Conservation (phyloP, 2,329 filamentous ascomycete genomes). For the Ascochyta viciae-villosae region DNA sequence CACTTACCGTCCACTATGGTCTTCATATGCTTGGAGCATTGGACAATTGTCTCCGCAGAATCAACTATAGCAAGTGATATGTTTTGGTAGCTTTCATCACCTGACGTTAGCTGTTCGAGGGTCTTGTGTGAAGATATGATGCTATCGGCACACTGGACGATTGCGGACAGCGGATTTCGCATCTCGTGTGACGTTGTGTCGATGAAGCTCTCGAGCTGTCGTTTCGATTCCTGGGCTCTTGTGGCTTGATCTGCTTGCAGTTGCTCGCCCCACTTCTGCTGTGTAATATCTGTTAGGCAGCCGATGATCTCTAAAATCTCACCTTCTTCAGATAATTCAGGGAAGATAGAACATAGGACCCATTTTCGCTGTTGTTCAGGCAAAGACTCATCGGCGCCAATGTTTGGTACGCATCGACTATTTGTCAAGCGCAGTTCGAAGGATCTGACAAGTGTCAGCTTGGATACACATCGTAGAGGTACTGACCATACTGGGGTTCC, state of each 20-base stretch:
- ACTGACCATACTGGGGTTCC: slow-evolving; percentile 19
- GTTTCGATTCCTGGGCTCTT: slow-evolving; percentile 28
- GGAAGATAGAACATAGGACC: slow-evolving; percentile 41
- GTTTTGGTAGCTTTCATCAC: slow-evolving; percentile 19
- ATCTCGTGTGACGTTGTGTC: slow-evolving; percentile 51
- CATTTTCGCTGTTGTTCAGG: slow-evolving; percentile 33
- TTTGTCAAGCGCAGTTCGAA: slow-evolving; percentile 50
- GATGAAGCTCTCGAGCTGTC: slow-evolving; percentile 40
- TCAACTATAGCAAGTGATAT: slow-evolving; percentile 36
- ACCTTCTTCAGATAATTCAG: slow-evolving; percentile 30
- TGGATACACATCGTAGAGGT: no score
- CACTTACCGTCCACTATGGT: slow-evolving; percentile 52
- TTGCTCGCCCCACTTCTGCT: slow-evolving; percentile 47
- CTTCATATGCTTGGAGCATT: slow-evolving; percentile 56
- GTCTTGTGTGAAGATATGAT: slow-evolving; percentile 23
- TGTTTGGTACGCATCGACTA: slow-evolving; percentile 29
- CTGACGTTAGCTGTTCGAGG: slow-evolving; percentile 10
- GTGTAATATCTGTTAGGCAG: slow-evolving; percentile 46
- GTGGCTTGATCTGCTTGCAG: slow-evolving; percentile 38
- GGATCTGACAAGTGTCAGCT: slow-evolving; percentile 13
- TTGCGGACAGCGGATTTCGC: slow-evolving; percentile 53
- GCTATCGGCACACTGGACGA: slow-evolving; percentile 53
- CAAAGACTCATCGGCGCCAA: slow-evolving; percentile 1
- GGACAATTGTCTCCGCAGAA: slow-evolving; percentile 52
- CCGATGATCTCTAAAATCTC: slow-evolving; percentile 44